Percentiles rank a stretch among this genome's conserved stretches.
phyloP scores from a whole-genome alignment of 108 stramenopile genomes.

The Chaetoceros muelleri region DNA sequence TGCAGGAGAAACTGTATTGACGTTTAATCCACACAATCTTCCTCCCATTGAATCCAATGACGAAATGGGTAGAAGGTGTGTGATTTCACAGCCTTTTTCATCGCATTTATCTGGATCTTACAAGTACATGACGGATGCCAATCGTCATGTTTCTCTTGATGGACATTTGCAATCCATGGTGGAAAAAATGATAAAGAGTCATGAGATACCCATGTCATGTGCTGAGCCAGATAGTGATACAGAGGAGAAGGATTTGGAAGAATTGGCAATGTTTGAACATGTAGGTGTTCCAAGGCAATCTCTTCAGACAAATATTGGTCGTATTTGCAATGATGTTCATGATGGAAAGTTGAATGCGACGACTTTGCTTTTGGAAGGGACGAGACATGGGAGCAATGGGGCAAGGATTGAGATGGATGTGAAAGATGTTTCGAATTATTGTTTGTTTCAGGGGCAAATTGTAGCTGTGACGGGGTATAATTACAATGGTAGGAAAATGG shows the following conservation, averaged over 20 bases:
- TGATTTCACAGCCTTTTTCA: conserved; percentile 10
- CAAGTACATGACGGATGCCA: conserved; percentile 86
- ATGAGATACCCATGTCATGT: conserved; percentile 17
- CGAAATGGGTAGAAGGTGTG: conserved; percentile 11
- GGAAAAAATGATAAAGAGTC: conserved; percentile 38
- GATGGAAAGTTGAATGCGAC: conserved; percentile 83
- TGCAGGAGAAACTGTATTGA: conserved; percentile 30
- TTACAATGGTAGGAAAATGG: conserved; percentile 66
- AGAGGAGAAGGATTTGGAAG: neutral
- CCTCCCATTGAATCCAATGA: conserved; percentile 7
- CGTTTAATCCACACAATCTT: conserved; percentile 27
- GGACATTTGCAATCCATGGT: conserved; percentile 42
- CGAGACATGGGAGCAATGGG: conserved; percentile 70
- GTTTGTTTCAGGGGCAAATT: conserved; percentile 95
- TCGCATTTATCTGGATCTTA: conserved; percentile 36
- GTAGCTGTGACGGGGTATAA: conserved; percentile 91
- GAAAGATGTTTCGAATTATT: conserved; percentile 40
- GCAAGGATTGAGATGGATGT: conserved; percentile 73
- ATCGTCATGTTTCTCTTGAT: conserved; percentile 72
- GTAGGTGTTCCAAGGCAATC: conserved; percentile 88
- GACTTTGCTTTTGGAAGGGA: conserved; percentile 86
- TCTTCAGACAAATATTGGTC: conserved; percentile 68
- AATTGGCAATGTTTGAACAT: conserved; percentile 43
- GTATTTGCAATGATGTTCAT: conserved; percentile 88
- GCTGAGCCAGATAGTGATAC: conserved; percentile 15